Conservation (phyloP, 2,329 filamentous ascomycete genomes). For the Monilinia vaccinii-corymbosi region DNA sequence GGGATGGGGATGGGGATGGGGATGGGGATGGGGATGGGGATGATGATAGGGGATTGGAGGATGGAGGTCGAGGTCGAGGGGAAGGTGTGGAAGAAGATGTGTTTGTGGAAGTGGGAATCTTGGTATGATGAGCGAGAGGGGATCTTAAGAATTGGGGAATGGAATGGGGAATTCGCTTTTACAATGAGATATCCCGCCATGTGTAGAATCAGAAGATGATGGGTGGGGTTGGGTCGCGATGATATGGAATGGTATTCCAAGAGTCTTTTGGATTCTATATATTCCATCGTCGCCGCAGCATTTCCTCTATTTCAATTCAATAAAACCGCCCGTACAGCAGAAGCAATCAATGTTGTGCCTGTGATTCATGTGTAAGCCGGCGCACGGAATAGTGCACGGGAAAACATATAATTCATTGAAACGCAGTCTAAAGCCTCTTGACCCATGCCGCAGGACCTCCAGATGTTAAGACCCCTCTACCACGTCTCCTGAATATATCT, state of each 20-base stretch:
- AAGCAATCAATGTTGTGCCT: neutral
- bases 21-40: neutral
- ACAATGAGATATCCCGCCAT: neutral
- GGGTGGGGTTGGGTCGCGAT: too few species aligned
- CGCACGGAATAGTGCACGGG: neutral
- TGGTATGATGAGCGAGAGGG: neutral
- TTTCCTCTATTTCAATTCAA: too few species aligned
- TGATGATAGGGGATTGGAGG: neutral
- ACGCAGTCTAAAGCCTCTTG: neutral
- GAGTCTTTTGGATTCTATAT: too few species aligned
- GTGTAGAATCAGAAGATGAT: neutral
- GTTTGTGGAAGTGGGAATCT: neutral
- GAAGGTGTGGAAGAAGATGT: neutral
- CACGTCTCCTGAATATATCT: slow-evolving; percentile 63
- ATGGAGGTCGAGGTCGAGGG: neutral
- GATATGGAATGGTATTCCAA: too few species aligned
- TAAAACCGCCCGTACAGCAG: too few species aligned
- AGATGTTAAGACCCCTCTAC: slow-evolving; percentile 31
- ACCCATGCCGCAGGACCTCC: neutral
- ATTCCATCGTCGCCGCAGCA: too few species aligned
- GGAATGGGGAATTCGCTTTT: too few species aligned
- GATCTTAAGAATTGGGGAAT: too few species aligned
- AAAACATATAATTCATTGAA: neutral
- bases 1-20: neutral
- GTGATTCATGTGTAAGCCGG: neutral